Percentiles rank a stretch among this genome's conserved stretches.
phyloP scores from a whole-genome alignment of 306 rosid species.

The Trifolium dubium region DNA sequence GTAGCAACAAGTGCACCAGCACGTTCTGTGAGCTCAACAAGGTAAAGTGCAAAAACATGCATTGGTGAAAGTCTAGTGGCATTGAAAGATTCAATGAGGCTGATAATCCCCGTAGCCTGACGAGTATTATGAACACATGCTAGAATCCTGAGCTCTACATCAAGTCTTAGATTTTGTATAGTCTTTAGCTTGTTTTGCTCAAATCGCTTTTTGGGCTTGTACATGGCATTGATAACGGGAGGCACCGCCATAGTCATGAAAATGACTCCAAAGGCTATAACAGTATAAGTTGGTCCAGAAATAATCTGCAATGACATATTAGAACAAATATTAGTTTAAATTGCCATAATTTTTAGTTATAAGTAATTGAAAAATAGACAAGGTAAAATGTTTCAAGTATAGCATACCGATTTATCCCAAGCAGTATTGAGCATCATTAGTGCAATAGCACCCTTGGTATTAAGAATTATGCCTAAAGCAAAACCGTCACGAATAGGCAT shows the following conservation, averaged over 20 bases:
- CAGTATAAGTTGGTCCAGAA: neutral
- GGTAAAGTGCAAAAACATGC: neutral
- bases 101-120: neutral
- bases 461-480: conserved; percentile 51
- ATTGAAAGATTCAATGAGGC: neutral
- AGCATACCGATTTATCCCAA: conserved; percentile 45
- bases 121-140: neutral
- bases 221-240: neutral
- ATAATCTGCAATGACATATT: neutral
- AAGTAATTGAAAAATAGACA: no score
- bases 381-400: neutral
- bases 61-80: neutral
- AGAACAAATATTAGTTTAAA: neutral
- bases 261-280: neutral
- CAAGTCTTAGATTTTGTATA: neutral
- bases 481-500: conserved; percentile 34
- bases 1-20: neutral
- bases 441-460: conserved; percentile 53
- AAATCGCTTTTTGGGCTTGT: neutral
- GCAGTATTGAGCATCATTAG: conserved; percentile 44
- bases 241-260: neutral
- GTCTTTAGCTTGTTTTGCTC: neutral
- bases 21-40: neutral
- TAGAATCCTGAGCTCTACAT: neutral
- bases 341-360: neutral